Evolutionary conservation across 2,329 filamentous ascomycete species (phyloP), one percentile per base, ranked within the genome.

Genomic region (Colletotrichum noveboracense): DNA sequence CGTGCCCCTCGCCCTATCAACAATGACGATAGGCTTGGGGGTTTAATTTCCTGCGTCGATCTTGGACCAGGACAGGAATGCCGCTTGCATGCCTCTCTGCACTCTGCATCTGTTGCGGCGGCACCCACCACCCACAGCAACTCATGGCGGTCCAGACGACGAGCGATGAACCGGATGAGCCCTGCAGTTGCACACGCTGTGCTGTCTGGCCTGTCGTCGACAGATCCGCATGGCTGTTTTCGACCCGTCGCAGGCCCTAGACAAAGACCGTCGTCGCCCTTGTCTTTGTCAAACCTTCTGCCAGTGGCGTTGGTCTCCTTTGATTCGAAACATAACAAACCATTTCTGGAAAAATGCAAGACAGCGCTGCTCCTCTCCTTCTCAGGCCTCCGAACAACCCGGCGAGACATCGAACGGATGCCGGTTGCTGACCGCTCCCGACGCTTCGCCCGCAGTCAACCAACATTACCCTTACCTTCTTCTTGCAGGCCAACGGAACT

Each of bases 321-420:
- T 60, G 64, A 75, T 21, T 65, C 70, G 73, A 75, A 75, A 75
- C 73, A 75, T 65, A 75, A 75, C 64, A 75, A 58, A n/a, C 73
- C 64, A 65, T 65, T 73, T 60, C 28, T 68, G 70, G 70, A 26
- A 65, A 38, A 16, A 28, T 26, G 24, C 30, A 34, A 62, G 68
- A 66, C 72, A 75, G 58, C 68, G 69, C 64, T 60, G 26, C 28
- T 72, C 56, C 70, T 67, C 52, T 38, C 24, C 21, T 62, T 36
- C 38, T 30, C 34, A 48, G 48, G 30, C 61, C 55, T 60, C 69
- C 73, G 64, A 38, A 68, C 28, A 12, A 68, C 34, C 70, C 73
- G 73, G 70, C 43, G 58, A 68, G 58, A 67, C 62, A 72, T 36
- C 68, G 69, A 73, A 67, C 55, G 64, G 64, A 56, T 48, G 58